Conservation (phyloP, 768 basidiomycete genomes). For the Grammothele lineata region DNA sequence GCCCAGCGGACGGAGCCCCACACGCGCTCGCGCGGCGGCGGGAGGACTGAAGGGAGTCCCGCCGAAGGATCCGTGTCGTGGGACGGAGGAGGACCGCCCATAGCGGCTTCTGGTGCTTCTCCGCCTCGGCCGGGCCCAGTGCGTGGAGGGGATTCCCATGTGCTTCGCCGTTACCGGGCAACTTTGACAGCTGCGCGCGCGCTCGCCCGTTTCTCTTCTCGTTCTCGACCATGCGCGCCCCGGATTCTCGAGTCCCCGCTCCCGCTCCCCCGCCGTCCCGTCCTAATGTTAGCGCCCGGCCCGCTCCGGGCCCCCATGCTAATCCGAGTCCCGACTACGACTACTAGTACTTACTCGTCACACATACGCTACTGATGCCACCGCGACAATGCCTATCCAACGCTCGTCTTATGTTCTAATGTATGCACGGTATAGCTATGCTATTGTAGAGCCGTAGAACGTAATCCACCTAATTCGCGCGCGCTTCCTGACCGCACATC, state of each 20-base stretch:
- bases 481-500: no score
- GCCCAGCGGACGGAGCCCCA: no score
- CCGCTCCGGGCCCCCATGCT: no score
- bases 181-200: constrained; percentile 13
- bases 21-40: no score
- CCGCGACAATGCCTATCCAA: no score
- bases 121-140: constrained; percentile 4
- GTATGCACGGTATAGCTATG: constrained; percentile 1
- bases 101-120: constrained; percentile 1
- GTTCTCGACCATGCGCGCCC: neutral
- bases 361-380: no score
- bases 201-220: no score
- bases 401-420: neutral
- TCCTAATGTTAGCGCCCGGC: neutral
- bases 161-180: constrained; percentile 13
- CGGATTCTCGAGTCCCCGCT: neutral
- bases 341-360: neutral
- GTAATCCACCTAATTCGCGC: neutral
- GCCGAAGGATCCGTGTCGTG: no score
- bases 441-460: neutral
- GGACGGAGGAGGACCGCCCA: neutral
- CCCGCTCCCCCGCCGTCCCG: constrained; percentile 5
- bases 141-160: constrained; percentile 14
- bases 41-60: no score
- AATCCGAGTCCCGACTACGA: no score